Evolutionary conservation across 1,284 basidiomycete species (phyloP), one percentile per base, ranked within the genome.

Genomic region (Fomes fomentarius): DNA sequence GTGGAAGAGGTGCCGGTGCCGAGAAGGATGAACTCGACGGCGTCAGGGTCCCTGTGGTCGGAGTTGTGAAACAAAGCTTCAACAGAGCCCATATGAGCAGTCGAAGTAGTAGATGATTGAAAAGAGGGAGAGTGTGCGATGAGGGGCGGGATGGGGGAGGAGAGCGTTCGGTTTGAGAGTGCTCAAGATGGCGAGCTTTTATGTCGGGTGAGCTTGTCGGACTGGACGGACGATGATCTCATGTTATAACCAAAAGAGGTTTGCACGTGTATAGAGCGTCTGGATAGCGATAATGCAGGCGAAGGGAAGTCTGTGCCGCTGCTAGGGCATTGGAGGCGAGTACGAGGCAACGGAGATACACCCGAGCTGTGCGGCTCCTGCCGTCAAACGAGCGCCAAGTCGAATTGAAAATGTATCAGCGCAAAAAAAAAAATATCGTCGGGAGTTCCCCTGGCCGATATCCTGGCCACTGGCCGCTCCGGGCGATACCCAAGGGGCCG

Each of bases 1-100:
- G 83, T 83, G 22, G 83, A 82, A 5, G 88, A 90, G n/a, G 84
- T 87, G 38, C 89, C 88, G 33, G 87, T 90, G 50, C 87, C 87
- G 25, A 90, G 80, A 64, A 90, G 88, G 54, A 90, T 83, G 54
- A 90, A 69, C 67, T 90, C 87, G 48, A 79, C 70, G 24, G 62
- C 57, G 30, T 59, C 58, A 22, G 62, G 58, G 30, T 59, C 58
- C 28, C 60, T 54, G 28, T 12, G 3, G 40, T 33, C 30, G 19
- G 35, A 22, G 26, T 43, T 12, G 39, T 57, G 57, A 8, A 50
- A 42, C 41, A 52, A 22, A 15, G 58, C 51, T 22, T 65, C 63
- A 12, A 66, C 56, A 5, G 65, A 64, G 26, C 60, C 63, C 68
- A 69, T 66, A 52, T n/a, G n/a, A n/a, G n/a, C n/a, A n/a, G n/a